These are phyloP conservation scores for Rhynchospora pubera DNA, from an alignment of 176 grass and related monocot species.

Conservation along the genomic window DNA sequence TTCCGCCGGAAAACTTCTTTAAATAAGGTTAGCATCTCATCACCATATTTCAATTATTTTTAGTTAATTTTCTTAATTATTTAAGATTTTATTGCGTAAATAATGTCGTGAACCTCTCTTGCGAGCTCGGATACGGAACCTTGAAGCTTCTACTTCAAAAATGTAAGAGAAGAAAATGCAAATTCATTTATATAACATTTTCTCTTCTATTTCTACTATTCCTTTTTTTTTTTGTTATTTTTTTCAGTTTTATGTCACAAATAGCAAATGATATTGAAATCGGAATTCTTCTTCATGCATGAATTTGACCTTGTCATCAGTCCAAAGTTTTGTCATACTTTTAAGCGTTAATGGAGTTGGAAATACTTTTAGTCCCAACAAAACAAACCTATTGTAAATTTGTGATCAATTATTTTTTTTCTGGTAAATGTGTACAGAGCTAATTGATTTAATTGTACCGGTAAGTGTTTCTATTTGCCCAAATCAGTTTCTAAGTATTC, in stretches of 20 bases:
- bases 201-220: neutral
- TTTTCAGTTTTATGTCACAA: neutral
- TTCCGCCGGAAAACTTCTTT: neutral
- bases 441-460: neutral
- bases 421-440: neutral
- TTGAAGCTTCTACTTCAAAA: neutral
- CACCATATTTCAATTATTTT: neutral
- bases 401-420: neutral
- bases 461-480: neutral
- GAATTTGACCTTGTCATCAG: neutral
- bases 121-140: neutral
- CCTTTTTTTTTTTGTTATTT: neutral
- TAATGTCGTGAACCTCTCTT: neutral
- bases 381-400: neutral
- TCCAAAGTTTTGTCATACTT: neutral
- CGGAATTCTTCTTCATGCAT: neutral
- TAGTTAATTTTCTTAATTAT: neutral
- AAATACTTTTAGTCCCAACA: neutral
- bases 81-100: neutral
- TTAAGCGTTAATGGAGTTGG: neutral
- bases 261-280: neutral
- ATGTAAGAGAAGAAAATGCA: neutral
- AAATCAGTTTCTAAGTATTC: neutral
- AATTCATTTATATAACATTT: neutral
- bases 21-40: neutral